Conservation (phyloP, 257 asterid species). For the Solanum corneliomulleri region DNA sequence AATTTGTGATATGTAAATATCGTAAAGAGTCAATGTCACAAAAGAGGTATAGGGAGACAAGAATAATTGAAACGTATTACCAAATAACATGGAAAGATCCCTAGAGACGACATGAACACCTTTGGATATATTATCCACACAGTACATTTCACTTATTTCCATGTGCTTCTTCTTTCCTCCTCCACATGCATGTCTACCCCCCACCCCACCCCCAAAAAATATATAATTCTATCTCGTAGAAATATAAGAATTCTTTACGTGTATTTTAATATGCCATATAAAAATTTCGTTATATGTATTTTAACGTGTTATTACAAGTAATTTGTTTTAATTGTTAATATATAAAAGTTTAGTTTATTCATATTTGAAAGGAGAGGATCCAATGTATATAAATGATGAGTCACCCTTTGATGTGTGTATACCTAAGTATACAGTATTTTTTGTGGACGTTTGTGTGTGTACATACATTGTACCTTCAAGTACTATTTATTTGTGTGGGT, state of each 20-base stretch:
- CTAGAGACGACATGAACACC: conserved; percentile 29
- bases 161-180: conserved; percentile 55
- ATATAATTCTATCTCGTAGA: not conserved
- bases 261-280: not conserved
- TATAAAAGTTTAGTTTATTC: not conserved
- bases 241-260: not conserved
- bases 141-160: conserved; percentile 38
- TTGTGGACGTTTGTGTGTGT: conserved; percentile 7
- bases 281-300: not conserved
- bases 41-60: conserved; percentile 7
- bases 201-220: no score
- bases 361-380: no score
- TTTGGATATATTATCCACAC: conserved; percentile 28
- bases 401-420: not conserved
- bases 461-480: conserved; percentile 75
- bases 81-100: conserved; percentile 94
- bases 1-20: not conserved
- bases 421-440: not conserved
- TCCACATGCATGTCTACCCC: conserved; percentile 51
- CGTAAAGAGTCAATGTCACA: not conserved
- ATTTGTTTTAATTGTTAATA: no score
- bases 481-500: conserved; percentile 24
- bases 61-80: conserved; percentile 40
- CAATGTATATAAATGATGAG: no score
- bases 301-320: not conserved